A percentile compares a stretch with the other conserved stretches of the same genome.
Evolutionary conservation across 352 stramenopile genomes (phyloP).

Genomic region (Pythium sukuiense): DNA sequence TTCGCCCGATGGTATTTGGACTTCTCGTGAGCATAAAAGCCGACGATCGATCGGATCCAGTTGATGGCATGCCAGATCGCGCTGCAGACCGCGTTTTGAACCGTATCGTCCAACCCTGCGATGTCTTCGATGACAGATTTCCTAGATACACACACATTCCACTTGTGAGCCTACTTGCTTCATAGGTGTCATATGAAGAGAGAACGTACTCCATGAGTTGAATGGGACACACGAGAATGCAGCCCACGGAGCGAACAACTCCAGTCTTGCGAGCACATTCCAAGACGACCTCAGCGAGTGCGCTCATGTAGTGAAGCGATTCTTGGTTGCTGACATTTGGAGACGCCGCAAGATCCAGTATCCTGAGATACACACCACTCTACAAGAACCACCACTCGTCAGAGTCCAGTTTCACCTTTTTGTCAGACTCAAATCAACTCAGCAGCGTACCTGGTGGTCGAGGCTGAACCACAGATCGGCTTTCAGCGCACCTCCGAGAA

Average conservation of each 20-base stretch:
- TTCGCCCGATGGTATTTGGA: conserved; percentile 34
- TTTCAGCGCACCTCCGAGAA: conserved; percentile 42
- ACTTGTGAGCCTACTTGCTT: not conserved
- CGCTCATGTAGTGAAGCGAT: conserved; percentile 44
- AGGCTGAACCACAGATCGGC: conserved; percentile 39
- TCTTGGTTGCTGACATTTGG: conserved; percentile 40
- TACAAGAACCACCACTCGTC: not conserved
- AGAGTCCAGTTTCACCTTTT: not conserved
- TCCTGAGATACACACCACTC: conserved; percentile 40
- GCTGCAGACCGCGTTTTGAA: conserved; percentile 44
- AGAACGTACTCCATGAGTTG: conserved; percentile 60
- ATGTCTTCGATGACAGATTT: conserved; percentile 47
- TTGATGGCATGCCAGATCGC: conserved; percentile 60
- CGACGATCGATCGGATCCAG: conserved; percentile 62
- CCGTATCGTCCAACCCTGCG: conserved; percentile 31
- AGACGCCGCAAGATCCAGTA: conserved; percentile 50
- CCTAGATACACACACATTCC: conserved; percentile 22
- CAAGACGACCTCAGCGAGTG: conserved; percentile 41
- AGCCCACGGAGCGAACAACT: conserved; percentile 39
- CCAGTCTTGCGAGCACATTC: conserved; percentile 37
- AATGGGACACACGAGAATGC: conserved; percentile 53
- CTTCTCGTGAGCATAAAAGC: conserved; percentile 46
- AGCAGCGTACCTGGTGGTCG: conserved; percentile 22
- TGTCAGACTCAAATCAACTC: too few relatives aligned
- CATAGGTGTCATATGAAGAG: not conserved